Conservation (phyloP, 768 basidiomycete species). For the Trametes meyenii region DNA sequence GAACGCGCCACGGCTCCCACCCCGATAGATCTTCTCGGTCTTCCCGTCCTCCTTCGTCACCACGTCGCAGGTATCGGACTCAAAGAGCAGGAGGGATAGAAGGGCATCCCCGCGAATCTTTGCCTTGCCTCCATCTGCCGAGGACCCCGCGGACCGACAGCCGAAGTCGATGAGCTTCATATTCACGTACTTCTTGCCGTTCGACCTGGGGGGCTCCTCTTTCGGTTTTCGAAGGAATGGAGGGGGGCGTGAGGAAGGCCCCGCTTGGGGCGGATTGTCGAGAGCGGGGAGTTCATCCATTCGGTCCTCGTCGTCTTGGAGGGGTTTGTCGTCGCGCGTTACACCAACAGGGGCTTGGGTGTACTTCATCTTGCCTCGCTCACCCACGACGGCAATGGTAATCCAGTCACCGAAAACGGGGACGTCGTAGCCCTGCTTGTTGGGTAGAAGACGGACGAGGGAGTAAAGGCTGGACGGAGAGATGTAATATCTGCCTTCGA, state of each 20-base stretch:
- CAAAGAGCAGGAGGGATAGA: conserved; percentile 84
- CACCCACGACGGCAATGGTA: conserved; percentile 94
- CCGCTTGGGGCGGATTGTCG: conserved; percentile 18
- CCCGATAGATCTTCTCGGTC: conserved; percentile 71
- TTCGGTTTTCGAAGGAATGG: conserved; percentile 35
- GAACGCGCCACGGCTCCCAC: conserved; percentile 92
- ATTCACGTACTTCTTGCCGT: conserved; percentile 82
- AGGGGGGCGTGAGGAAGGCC: conserved; percentile 7
- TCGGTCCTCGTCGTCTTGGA: conserved; percentile 34
- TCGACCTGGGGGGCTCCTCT: conserved; percentile 42
- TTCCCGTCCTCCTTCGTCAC: conserved; percentile 54
- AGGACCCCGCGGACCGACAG: conserved; percentile 53
- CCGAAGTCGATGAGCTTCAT: conserved; percentile 86
- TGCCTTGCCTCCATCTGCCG: conserved; percentile 56
- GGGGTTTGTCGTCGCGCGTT: conserved; percentile 45
- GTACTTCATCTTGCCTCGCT: conserved; percentile 78
- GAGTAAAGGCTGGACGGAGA: conserved; percentile 91
- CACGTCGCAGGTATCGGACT: conserved; percentile 73
- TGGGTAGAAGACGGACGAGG: conserved; percentile 70
- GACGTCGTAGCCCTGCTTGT: conserved; percentile 86
- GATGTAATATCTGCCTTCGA: conserved; percentile 83
- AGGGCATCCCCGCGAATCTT: conserved; percentile 81
- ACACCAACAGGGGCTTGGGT: conserved; percentile 65
- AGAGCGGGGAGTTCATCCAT: conserved; percentile 24
- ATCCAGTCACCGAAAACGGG: conserved; percentile 94